A percentile compares a stretch with the other conserved stretches of the same genome.
Evolutionary conservation across 2,329 filamentous ascomycete genomes (phyloP).

Genomic region (Didymosphaeria variabile): DNA sequence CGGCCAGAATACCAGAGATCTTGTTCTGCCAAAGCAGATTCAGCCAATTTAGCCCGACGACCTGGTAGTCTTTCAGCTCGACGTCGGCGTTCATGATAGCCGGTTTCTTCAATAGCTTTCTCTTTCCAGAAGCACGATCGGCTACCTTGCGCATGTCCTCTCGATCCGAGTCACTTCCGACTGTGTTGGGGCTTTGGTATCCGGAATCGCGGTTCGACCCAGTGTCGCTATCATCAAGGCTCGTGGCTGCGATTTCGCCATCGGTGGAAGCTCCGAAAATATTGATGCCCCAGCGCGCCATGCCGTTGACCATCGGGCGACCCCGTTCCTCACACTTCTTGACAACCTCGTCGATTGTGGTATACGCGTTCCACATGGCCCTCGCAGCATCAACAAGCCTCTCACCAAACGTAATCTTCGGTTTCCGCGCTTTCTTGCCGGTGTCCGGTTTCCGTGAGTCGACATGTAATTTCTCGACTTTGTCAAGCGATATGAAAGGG

Average conservation of each 20-base stretch:
- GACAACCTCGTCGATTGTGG: slow-evolving; percentile 85
- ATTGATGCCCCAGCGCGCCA: slow-evolving; percentile 74
- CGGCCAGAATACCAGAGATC: slow-evolving; percentile 89
- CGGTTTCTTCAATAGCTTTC: slow-evolving; percentile 71
- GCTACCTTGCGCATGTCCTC: slow-evolving; percentile 51
- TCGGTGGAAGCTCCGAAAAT: slow-evolving; percentile 67
- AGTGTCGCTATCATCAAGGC: slow-evolving; percentile 56
- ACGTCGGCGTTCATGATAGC: slow-evolving; percentile 78
- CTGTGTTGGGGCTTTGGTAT: slow-evolving; percentile 67
- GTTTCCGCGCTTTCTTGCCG: slow-evolving; percentile 45
- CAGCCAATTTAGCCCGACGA: slow-evolving; percentile 96
- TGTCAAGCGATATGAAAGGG: slow-evolving; percentile 74
- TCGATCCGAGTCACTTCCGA: slow-evolving; percentile 56
- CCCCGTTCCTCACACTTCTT: slow-evolving; percentile 77
- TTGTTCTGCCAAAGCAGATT: slow-evolving; percentile 80
- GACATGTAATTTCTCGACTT: slow-evolving; percentile 70
- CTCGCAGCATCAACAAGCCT: slow-evolving; percentile 72
- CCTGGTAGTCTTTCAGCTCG: slow-evolving; percentile 88
- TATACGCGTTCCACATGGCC: slow-evolving; percentile 80
- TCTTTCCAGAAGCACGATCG: slow-evolving; percentile 44
- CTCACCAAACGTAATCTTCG: slow-evolving; percentile 67
- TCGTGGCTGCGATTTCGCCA: slow-evolving; percentile 69
- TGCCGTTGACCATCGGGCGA: slow-evolving; percentile 69
- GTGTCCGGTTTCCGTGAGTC: slow-evolving; percentile 36
- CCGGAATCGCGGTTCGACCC: slow-evolving; percentile 68